Evolutionary conservation across 495 filamentous ascomycete species (phyloP), one percentile per base, ranked within the genome.

Genomic region (Podospora pseudopauciseta): DNA sequence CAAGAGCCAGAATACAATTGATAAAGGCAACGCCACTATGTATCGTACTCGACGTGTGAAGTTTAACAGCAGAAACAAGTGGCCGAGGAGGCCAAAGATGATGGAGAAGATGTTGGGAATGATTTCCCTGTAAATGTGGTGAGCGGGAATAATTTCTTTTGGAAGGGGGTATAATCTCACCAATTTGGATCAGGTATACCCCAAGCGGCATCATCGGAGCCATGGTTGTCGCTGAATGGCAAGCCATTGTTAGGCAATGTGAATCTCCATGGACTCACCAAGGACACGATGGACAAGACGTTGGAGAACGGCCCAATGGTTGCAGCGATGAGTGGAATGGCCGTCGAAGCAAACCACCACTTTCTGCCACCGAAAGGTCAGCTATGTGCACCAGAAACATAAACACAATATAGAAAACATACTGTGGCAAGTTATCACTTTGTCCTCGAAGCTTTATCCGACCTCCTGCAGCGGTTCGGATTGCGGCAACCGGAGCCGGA

Each of bases 271-370:
- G 83, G 83, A 34, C 86, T 85, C 0, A 91, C 87, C 56, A 93
- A 76, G 4, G 90, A 88, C 11, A 88, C 89, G 44, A 93, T 90
- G n/a, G 89, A 91, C 72, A 91, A 82, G 23, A 93, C 86, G 75
- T 92, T 92, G 13, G 91, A 90, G 18, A 93, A 79, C 1, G 91
- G 91, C 0, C 89, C 89, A 4, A 89, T 83, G 1, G 90, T 88
- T 5, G 91, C 91, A 0, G 90, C 90, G 4, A 92, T 75, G 5
- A 94, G 81, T 11, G 91, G 91, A 59, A 92, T 91, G 15, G 87
- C 89, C 4, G 89, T 94, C 0, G 88, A 90, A 1, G 91, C 91
- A 68, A 92, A 86, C 91, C 90, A 93, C 91, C 91, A 93, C 62
- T 64, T 63, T 64, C 72, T 1, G 55, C 34, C 26, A 66, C n/a